Conservation (phyloP, 768 basidiomycete species). For the Podaxis sp. region DNA sequence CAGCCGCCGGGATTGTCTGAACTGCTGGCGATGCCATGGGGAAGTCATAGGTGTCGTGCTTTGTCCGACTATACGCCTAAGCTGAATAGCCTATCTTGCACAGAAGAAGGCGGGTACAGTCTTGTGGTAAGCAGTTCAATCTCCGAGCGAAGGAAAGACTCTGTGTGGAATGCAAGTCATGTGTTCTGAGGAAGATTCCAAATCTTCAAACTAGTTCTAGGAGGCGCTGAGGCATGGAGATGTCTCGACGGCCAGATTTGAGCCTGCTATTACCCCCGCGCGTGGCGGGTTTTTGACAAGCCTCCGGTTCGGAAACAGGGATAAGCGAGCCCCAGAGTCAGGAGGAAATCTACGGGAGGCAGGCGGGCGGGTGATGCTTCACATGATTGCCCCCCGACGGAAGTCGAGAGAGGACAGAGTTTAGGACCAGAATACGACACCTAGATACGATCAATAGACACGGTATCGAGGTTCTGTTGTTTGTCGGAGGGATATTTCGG, state of each 20-base stretch:
- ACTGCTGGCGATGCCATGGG: neutral
- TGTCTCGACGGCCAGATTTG: neutral
- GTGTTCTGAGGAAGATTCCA: neutral
- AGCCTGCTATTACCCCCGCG: neutral
- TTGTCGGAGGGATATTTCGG: slow-evolving; percentile 8
- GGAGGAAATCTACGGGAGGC: neutral
- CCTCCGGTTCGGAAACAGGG: neutral
- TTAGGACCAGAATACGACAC: neutral
- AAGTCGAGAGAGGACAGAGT: neutral
- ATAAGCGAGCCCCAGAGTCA: neutral
- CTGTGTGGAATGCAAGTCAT: neutral
- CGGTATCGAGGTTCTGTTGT: neutral
- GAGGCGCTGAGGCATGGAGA: neutral
- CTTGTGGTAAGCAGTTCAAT: neutral
- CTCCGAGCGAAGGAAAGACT: neutral
- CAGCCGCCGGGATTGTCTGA: neutral
- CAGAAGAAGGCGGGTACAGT: neutral
- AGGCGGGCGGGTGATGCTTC: neutral
- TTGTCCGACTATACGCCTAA: slow-evolving; percentile 6
- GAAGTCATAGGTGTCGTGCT: neutral
- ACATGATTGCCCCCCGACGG: neutral
- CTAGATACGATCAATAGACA: slow-evolving; percentile 10
- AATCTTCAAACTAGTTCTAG: neutral
- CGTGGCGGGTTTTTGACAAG: neutral
- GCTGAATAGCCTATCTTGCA: slow-evolving; percentile 6